These are phyloP conservation scores for Simplicillium aogashimaense DNA, from an alignment of 2,329 filamentous ascomycete species.

Conservation along the genomic window DNA sequence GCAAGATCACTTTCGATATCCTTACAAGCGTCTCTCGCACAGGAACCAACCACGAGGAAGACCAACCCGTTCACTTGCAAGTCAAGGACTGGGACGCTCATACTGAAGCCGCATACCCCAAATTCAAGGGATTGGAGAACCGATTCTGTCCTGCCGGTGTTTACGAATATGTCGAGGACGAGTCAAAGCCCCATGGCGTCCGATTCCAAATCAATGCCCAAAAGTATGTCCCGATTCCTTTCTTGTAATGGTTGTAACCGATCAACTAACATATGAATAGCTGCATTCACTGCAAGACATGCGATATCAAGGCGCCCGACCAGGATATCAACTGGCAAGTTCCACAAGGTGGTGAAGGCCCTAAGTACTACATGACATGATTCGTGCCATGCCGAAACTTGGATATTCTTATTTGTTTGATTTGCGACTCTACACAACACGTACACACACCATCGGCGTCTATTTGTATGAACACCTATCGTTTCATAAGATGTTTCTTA, in stretches of 20 bases:
- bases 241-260: constrained; percentile 2
- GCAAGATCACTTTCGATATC: constrained; percentile 91
- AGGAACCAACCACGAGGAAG: constrained; percentile 97
- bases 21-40: constrained; percentile 90
- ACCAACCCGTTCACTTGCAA: constrained; percentile 92
- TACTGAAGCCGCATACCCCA: constrained; percentile 70
- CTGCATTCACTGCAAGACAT: constrained; percentile 99
- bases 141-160: constrained; percentile 95
- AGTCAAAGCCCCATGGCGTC: constrained; percentile 75
- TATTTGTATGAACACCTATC: no score
- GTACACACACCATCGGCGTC: no score
- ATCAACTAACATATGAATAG: constrained; percentile 34
- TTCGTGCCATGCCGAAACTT: no score
- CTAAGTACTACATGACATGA: constrained; percentile 62
- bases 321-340: constrained; percentile 98
- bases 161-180: constrained; percentile 95
- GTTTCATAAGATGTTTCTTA: no score
- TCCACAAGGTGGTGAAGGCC: constrained; percentile 78
- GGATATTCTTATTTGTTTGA: no score
- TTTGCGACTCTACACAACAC: no score
- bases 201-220: constrained; percentile 96
- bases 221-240: constrained; percentile 66
- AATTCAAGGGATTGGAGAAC: constrained; percentile 88
- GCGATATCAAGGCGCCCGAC: constrained; percentile 93
- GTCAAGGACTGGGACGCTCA: constrained; percentile 94